phyloP scores from a whole-genome alignment of 352 stramenopile species.

The Phytopythium ostracodes region DNA sequence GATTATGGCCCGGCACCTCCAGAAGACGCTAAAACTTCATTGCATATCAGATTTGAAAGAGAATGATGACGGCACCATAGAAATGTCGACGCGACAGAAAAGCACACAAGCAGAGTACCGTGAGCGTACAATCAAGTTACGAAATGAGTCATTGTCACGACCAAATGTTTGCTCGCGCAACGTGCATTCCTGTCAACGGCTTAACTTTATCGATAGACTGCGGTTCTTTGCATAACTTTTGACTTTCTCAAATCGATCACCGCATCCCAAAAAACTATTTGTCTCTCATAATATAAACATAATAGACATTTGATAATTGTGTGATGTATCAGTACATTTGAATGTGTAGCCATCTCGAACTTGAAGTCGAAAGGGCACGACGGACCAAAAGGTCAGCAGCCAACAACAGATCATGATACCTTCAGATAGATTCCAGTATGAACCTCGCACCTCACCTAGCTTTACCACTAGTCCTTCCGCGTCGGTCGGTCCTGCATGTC shows the following conservation, averaged over 20 bases:
- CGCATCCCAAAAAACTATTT: neutral
- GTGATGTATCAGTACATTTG: neutral
- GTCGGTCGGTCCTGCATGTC: conserved; percentile 71
- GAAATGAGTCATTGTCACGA: neutral
- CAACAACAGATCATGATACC: too few species aligned
- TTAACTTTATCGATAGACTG: neutral
- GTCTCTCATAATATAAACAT: neutral
- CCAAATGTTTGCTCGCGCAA: too few species aligned
- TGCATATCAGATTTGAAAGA: conserved; percentile 4
- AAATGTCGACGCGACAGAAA: neutral
- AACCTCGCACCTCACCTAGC: too few species aligned
- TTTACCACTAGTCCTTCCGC: conserved; percentile 32
- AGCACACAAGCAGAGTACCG: neutral
- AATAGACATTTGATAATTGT: neutral
- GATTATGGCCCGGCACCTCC: too few species aligned
- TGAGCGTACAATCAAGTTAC: neutral
- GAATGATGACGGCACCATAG: neutral
- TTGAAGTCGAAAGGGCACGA: conserved; percentile 1
- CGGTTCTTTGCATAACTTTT: neutral
- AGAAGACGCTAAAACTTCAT: neutral
- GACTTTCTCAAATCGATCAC: neutral
- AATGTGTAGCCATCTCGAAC: neutral
- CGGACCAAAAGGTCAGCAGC: too few species aligned
- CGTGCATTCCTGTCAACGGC: too few species aligned
- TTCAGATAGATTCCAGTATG: too few species aligned